phyloP scores from a whole-genome alignment of 2,329 filamentous ascomycete genomes.

The Corniculantispora saksenae region DNA sequence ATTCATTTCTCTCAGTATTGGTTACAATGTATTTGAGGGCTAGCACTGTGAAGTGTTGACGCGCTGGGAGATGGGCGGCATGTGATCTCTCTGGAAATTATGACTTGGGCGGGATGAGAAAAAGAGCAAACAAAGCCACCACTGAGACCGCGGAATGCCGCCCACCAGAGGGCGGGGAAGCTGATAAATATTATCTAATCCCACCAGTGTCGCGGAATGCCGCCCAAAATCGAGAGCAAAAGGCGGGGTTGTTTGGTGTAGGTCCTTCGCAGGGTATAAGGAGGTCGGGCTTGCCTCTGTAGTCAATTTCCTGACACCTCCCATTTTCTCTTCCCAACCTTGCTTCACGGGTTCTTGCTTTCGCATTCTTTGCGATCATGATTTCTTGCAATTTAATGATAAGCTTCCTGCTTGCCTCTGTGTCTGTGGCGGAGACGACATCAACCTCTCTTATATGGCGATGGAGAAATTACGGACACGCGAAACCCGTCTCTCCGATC shows the following conservation, averaged over 20 bases:
- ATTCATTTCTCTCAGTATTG: background rate
- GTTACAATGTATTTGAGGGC: background rate
- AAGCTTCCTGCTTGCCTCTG: background rate
- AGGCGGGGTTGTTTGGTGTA: background rate
- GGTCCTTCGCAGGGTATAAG: background rate
- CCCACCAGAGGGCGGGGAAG: background rate
- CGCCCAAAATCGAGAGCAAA: background rate
- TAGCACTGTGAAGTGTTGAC: background rate
- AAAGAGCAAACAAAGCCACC: background rate
- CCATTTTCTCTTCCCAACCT: background rate
- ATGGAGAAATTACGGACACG: constrained; percentile 19
- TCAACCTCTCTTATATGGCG: constrained; percentile 15
- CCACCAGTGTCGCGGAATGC: background rate
- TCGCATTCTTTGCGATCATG: background rate
- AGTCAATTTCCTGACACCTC: background rate
- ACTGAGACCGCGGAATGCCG: background rate
- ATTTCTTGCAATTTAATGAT: background rate
- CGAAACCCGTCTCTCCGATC: constrained; percentile 20
- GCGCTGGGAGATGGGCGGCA: background rate
- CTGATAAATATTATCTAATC: background rate
- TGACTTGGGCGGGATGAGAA: background rate
- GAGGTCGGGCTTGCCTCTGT: background rate
- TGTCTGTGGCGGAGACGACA: background rate
- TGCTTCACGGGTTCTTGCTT: background rate
- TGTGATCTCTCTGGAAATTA: background rate